Evolutionary conservation across 2,329 filamentous ascomycete genomes (phyloP).

Genomic region (Fusarium austroafricanum): DNA sequence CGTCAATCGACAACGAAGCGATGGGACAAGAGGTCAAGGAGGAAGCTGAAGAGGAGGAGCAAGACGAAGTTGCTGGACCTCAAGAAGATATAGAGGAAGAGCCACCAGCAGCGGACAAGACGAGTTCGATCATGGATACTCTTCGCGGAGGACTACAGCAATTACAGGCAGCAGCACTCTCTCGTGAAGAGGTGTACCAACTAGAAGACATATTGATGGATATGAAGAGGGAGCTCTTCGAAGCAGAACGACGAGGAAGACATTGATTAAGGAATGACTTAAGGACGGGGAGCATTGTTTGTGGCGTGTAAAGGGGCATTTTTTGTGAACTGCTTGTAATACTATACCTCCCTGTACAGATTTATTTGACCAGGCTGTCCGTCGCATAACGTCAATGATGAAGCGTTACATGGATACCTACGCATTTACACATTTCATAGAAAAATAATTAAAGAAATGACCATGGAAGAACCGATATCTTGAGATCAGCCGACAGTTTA

Average conservation of each 20-base stretch:
- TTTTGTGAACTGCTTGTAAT: constrained; percentile 29
- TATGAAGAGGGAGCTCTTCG: constrained; percentile 78
- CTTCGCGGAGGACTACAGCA: constrained; percentile 62
- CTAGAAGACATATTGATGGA: constrained; percentile 85
- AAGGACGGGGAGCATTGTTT: constrained; percentile 35
- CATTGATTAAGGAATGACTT: constrained; percentile 41
- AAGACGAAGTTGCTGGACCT: constrained; percentile 8
- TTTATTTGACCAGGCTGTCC: constrained; percentile 5
- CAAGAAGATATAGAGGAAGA: constrained; percentile 8
- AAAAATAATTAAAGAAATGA: constrained; percentile 27
- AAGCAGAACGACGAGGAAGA: constrained; percentile 71
- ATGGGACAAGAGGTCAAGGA: background rate
- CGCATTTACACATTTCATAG: constrained; percentile 32
- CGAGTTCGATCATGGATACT: constrained; percentile 47
- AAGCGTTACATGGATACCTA: constrained; percentile 18
- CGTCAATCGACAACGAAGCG: constrained; percentile 10
- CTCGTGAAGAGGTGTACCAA: constrained; percentile 73
- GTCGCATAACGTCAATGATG: constrained; percentile 22
- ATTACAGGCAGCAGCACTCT: constrained; percentile 69
- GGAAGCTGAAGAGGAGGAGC: background rate
- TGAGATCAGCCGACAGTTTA: background rate
- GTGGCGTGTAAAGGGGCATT: constrained; percentile 22
- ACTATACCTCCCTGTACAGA: constrained; percentile 36
- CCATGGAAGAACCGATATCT: constrained; percentile 10
- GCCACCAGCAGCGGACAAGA: constrained; percentile 18